Evolutionary conservation across 768 basidiomycete species (phyloP), one percentile per base, ranked within the genome.

Genomic region (Hydnomerulius pinastri): DNA sequence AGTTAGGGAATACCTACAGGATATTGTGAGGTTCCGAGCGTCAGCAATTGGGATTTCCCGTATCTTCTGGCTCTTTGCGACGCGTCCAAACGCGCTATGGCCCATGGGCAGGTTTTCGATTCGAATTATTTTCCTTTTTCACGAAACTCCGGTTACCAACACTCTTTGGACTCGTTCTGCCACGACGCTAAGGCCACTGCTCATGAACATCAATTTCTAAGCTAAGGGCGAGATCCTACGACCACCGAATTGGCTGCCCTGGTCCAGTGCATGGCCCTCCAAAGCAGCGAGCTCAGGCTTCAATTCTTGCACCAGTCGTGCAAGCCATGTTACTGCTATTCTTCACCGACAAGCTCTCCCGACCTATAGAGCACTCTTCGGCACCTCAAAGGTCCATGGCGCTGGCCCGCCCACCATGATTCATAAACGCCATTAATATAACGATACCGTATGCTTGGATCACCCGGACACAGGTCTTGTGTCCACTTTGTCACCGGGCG

Each of bases 41-140:
- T n/a, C n/a, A n/a, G n/a, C n/a, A n/a, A n/a, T n/a, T n/a, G n/a
- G n/a, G 7, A 18, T 18, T 38, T 38, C 12, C 21, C 6, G 11
- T 18, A 6, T 18, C 4, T 17, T 37, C 36, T n/a, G 10, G 15
- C 17, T 35, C 33, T n/a, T n/a, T n/a, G 43, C 44, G 44, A 25
- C 44, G 44, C 23, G 44, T 46, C 23, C 30, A 24, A n/a, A 17
- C 23, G 20, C 23, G 33, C 18, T 18, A n/a, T 21, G 30, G 18
- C 8, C 29, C 36, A 21, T 9, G 53, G 35, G 41, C 50, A 29
- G 46, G 52, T 55, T 65, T 67, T 60, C 54, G 56, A 67, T 51
- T 50, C 50, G 65, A 65, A 58, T 64, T 66, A 67, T 63, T 60
- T 61, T 57, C 37, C 48, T 59, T 60, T 66, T 65, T 59, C 55